A percentile compares a stretch with the other conserved stretches of the same genome.
Conservation (phyloP, 129 eudicot genomes). For the Centella asiatica region DNA sequence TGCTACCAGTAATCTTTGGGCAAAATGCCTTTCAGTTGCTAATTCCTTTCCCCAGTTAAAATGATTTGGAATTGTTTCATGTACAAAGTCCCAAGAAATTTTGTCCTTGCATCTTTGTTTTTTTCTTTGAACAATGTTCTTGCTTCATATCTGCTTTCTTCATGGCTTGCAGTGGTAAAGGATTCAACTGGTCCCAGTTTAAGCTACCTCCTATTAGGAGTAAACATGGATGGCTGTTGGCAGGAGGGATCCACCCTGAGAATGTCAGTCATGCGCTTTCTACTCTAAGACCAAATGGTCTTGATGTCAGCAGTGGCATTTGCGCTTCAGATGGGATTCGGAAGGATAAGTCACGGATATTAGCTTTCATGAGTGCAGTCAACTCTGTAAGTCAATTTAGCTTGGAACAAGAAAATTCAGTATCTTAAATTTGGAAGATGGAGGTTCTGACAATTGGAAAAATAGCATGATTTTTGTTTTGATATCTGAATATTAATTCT, state of each 20-base stretch:
- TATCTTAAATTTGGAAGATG: neutral
- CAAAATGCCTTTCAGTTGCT: neutral
- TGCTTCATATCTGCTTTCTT: neutral
- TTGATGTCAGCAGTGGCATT: slow-evolving; percentile 96
- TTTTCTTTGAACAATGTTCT: neutral
- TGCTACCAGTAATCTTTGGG: too few relatives aligned
- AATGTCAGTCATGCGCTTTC: slow-evolving; percentile 58
- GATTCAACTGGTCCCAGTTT: slow-evolving; percentile 74
- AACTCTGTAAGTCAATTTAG: slow-evolving; percentile 33
- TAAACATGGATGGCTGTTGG: slow-evolving; percentile 88
- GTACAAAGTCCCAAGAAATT: too few relatives aligned
- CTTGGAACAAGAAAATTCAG: neutral
- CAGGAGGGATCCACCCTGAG: slow-evolving; percentile 83
- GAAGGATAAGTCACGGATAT: slow-evolving; percentile 61
- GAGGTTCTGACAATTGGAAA: neutral
- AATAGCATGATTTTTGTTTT: neutral
- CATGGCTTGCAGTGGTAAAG: slow-evolving; percentile 63
- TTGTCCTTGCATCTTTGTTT: neutral
- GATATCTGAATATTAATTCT: neutral
- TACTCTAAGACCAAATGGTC: slow-evolving; percentile 59
- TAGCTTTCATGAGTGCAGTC: slow-evolving; percentile 66
- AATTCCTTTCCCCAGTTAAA: neutral
- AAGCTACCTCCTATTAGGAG: slow-evolving; percentile 67
- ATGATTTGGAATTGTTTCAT: neutral
- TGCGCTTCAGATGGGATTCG: slow-evolving; percentile 81